Percentiles rank a stretch among this genome's conserved stretches.
These are phyloP conservation scores for Corinectria fuckeliana DNA, from an alignment of 2,329 filamentous ascomycete species.

Conservation along the genomic window DNA sequence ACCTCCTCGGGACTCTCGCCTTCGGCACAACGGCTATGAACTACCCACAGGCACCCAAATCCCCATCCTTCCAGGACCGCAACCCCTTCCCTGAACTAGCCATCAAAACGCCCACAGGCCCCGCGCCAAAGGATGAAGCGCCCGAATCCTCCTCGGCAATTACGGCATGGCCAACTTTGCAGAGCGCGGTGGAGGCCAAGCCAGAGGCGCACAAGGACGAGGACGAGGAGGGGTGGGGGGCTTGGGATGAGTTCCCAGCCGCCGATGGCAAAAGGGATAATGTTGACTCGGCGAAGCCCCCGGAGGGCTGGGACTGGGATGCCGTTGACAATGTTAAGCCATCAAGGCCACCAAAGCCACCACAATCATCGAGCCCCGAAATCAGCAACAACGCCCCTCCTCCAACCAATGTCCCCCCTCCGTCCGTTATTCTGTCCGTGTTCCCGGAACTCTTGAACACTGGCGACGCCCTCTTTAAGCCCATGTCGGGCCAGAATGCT, in stretches of 20 bases:
- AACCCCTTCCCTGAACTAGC: slow-evolving; percentile 60
- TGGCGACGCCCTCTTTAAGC: slow-evolving; percentile 70
- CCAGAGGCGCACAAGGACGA: slow-evolving; percentile 31
- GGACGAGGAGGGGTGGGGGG: slow-evolving; percentile 58
- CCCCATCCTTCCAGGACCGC: slow-evolving; percentile 59
- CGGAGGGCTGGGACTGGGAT: slow-evolving; percentile 59
- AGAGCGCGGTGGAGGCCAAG: slow-evolving; percentile 23
- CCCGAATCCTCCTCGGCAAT: slow-evolving; percentile 48
- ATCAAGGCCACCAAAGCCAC: slow-evolving; percentile 21
- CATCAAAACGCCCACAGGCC: slow-evolving; percentile 51
- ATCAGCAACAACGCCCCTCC: slow-evolving; percentile 54
- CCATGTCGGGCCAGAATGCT: slow-evolving; percentile 63
- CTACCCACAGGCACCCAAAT: slow-evolving; percentile 57
- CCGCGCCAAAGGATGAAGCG: slow-evolving; percentile 44
- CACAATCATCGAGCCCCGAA: not conserved
- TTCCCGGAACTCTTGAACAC: slow-evolving; percentile 75
- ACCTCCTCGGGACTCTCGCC: slow-evolving; percentile 41
- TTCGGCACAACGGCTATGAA: slow-evolving; percentile 37
- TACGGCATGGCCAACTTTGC: slow-evolving; percentile 54
- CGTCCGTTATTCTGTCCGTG: slow-evolving; percentile 78
- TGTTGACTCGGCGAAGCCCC: slow-evolving; percentile 20
- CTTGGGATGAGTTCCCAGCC: slow-evolving; percentile 55
- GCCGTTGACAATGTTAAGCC: slow-evolving; percentile 44
- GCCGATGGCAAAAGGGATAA: slow-evolving; percentile 26
- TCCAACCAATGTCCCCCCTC: slow-evolving; percentile 88